Evolutionary conservation across 129 eudicot genomes (phyloP), one percentile per base, ranked within the genome.

Genomic region (Arctium minus): DNA sequence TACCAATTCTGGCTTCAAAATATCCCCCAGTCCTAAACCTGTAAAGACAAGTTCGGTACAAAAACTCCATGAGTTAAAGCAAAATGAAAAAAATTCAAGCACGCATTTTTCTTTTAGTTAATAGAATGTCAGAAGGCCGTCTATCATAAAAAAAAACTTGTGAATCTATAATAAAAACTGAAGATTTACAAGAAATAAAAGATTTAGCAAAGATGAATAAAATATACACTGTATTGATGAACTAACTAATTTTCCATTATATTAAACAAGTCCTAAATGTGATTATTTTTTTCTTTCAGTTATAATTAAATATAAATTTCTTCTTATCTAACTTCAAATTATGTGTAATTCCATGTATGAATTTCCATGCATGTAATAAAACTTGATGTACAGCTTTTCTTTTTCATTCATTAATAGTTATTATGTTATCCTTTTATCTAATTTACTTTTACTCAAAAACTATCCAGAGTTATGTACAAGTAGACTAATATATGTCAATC

Each of bases 1-100:
- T 74, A 96, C 68, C 77, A 96, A 79, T 69, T 96, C 99, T 31
- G 98, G 97, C 91, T 85, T 93, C 88, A 96, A 86, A 48, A 96
- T 91, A 92, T 96, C 98, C 70, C 92, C 98, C 79, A 96, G 86
- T 50, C 97, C 99, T 70, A 96, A 86, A 73, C 97, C 99, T 96
- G 79, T 1, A 38, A 74, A 46, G 15, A 46, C 56, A 46, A 46
- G 56, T 46, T 46, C 0, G 56, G 13, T 46, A 48, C 39, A 69
- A 27, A 62, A 74, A 29, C 30, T 48, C 48, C 27, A 65, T 68
- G 3, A 73, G 2, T 46, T 75, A 75, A 29, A 32, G 17, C 71
- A 56, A 18, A 70, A 38, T 31, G n/a, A 70, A 12, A 32, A 9
- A n/a, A 72, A 2, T 70, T 17, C 7, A 29, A 4, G 15, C 18